Evolutionary conservation across 305 asterid species (phyloP).

Genomic region (Solanum hybrid): DNA sequence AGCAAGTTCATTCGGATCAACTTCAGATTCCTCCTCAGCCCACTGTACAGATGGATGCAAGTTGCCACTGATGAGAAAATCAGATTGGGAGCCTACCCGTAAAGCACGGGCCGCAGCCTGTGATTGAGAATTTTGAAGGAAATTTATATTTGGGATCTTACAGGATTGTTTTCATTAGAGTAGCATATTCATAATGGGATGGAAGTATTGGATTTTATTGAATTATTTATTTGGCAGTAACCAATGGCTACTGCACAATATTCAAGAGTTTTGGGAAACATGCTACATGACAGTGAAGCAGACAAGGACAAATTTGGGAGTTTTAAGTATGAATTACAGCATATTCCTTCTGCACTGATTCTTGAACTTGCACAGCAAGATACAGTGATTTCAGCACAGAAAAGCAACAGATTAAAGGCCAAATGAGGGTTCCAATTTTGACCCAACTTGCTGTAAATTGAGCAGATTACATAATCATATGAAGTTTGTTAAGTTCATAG

Average conservation of each 20-base stretch:
- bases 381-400: not conserved
- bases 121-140: slow-evolving; percentile 75
- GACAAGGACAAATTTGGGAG: not conserved
- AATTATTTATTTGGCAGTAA: not conserved
- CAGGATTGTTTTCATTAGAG: slow-evolving; percentile 7
- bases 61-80: slow-evolving; percentile 67
- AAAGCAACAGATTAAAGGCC: not conserved
- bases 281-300: not conserved
- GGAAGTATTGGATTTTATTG: slow-evolving; percentile 6
- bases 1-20: slow-evolving; percentile 51
- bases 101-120: slow-evolving; percentile 94
- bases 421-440: not conserved
- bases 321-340: not conserved
- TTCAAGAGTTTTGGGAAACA: slow-evolving; percentile 1
- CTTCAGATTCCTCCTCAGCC: slow-evolving; percentile 72
- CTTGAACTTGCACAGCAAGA: not conserved
- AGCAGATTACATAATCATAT: not conserved
- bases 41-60: slow-evolving; percentile 86
- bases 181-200: slow-evolving; percentile 5
- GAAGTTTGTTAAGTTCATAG: not conserved
- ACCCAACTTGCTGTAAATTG: not conserved
- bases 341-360: not conserved
- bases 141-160: slow-evolving; percentile 21
- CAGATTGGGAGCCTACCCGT: slow-evolving; percentile 69
- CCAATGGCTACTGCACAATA: not conserved